phyloP scores from a whole-genome alignment of 805 yeast genomes.

The Myxozyma monticola region DNA sequence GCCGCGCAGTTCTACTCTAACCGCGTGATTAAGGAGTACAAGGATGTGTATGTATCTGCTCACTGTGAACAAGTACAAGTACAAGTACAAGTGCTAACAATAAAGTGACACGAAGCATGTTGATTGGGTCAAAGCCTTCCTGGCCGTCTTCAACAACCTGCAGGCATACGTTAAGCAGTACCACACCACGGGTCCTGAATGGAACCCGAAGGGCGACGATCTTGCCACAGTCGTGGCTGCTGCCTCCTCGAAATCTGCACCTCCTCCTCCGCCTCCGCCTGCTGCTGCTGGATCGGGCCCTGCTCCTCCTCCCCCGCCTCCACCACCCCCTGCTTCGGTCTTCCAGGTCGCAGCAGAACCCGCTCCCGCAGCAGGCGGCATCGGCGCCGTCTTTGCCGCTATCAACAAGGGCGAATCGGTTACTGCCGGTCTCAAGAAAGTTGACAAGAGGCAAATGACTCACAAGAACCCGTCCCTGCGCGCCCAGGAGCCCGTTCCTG shows the following conservation, averaged over 20 bases:
- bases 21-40: conserved; percentile 80
- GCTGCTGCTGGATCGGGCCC: conserved; percentile 43
- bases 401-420: conserved; percentile 81
- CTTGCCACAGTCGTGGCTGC: conserved; percentile 50
- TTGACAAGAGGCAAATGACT: conserved; percentile 90
- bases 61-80: too few species aligned
- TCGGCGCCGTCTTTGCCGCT: conserved; percentile 89
- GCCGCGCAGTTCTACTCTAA: conserved; percentile 94
- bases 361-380: conserved; percentile 49
- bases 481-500: conserved; percentile 51
- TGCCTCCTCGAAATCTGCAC: conserved; percentile 42
- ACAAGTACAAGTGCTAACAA: neutral
- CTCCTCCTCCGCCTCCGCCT: conserved; percentile 41
- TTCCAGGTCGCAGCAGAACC: conserved; percentile 43
- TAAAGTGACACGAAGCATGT: conserved; percentile 57
- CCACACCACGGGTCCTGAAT: conserved; percentile 82
- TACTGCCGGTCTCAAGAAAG: conserved; percentile 85
- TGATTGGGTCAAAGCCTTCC: conserved; percentile 77
- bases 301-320: conserved; percentile 88
- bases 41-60: conserved; percentile 49
- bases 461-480: conserved; percentile 87
- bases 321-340: conserved; percentile 80
- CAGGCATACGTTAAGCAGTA: conserved; percentile 70
- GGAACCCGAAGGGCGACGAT: conserved; percentile 62
- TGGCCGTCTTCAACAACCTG: conserved; percentile 65